Evolutionary conservation across 176 grass and related monocot species (phyloP).

Genomic region (Calamus simplicifolius): DNA sequence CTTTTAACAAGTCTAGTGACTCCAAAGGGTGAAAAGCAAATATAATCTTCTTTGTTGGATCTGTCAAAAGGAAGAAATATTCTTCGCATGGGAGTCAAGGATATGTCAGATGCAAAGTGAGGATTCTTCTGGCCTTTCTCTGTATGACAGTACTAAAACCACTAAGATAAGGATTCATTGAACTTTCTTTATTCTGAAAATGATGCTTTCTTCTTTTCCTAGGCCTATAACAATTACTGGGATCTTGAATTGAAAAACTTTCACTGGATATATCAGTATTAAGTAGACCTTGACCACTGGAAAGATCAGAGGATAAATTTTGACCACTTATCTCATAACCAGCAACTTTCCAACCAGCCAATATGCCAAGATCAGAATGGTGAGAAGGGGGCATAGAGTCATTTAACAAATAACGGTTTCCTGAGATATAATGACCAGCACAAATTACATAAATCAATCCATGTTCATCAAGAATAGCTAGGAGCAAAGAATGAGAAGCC

Average conservation of each 20-base stretch:
- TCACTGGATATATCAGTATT: conserved; percentile 11
- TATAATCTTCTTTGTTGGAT: conserved; percentile 41
- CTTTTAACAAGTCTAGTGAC: conserved; percentile 53
- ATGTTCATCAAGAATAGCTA: conserved; percentile 64
- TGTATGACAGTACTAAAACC: conserved; percentile 39
- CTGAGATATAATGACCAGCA: conserved; percentile 61
- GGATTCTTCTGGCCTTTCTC: conserved; percentile 25
- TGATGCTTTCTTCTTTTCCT: conserved; percentile 48
- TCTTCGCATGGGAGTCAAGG: conserved; percentile 39
- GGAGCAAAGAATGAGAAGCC: conserved; percentile 46
- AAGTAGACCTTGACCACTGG: conserved; percentile 17
- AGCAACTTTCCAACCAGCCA: conserved; percentile 65
- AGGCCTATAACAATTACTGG: conserved; percentile 20
- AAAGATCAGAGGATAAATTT: conserved; percentile 34
- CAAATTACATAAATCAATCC: conserved; percentile 66
- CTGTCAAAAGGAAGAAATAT: conserved; percentile 67
- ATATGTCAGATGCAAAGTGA: conserved; percentile 9
- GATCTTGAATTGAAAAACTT: conserved; percentile 22
- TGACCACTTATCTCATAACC: conserved; percentile 61
- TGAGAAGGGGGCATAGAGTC: conserved; percentile 22
- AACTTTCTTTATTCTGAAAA: conserved; percentile 22
- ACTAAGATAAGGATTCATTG: conserved; percentile 33
- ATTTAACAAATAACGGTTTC: conserved; percentile 25
- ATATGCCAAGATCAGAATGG: conserved; percentile 37
- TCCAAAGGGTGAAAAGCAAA: conserved; percentile 85